Evolutionary conservation across 169 alveolate genomes (phyloP).

Genomic region (Plasmodium relictum): DNA sequence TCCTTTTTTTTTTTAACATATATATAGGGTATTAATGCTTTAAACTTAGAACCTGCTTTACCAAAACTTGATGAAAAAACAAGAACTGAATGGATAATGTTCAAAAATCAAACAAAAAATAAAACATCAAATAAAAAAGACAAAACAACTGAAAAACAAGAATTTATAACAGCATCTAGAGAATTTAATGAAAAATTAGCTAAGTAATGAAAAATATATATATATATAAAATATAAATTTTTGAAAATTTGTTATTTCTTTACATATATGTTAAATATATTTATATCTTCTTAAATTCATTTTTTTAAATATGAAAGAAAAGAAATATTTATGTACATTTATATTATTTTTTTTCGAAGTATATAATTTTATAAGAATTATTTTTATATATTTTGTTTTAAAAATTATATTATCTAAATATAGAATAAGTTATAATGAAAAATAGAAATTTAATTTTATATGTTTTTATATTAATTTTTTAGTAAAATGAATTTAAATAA

Average conservation of each 20-base stretch:
- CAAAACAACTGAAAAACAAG: constrained; percentile 52
- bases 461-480: constrained; percentile 10
- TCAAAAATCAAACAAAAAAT: constrained; percentile 56
- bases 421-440: no score
- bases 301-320: no score
- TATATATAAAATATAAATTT: constrained; percentile 1
- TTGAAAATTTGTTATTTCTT: no score
- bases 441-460: no score
- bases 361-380: no score
- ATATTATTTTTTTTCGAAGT: no score
- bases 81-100: constrained; percentile 73
- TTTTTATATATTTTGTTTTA: no score
- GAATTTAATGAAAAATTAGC: constrained; percentile 70
- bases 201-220: constrained; percentile 37
- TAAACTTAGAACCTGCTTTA: constrained; percentile 80
- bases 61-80: constrained; percentile 74
- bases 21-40: constrained; percentile 79
- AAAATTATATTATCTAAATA: no score
- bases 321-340: no score
- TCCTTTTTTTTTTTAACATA: not conserved
- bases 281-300: no score
- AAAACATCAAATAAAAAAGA: constrained; percentile 49
- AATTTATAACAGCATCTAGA: constrained; percentile 71
- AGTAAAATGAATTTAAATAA: constrained; percentile 53
- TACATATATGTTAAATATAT: no score